A percentile compares a stretch with the other conserved stretches of the same genome.
Evolutionary conservation across 495 filamentous ascomycete species (phyloP).

Genomic region (Talaromyces adpressus): DNA sequence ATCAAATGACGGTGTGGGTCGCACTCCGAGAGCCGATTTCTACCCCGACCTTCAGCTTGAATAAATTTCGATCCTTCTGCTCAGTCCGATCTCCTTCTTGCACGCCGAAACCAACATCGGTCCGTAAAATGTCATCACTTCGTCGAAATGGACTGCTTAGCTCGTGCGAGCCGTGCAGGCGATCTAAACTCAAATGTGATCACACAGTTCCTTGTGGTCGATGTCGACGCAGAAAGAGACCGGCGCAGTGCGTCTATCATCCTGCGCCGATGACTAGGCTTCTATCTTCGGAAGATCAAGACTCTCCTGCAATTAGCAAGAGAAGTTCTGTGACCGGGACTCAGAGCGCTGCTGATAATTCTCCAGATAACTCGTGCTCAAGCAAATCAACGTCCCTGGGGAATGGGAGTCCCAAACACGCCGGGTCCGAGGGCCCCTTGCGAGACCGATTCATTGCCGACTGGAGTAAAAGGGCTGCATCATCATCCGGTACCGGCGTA

Average conservation of each 20-base stretch:
- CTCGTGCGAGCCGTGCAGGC: slow-evolving; percentile 47
- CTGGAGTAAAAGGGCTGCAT: neutral
- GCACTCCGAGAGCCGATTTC: slow-evolving; percentile 2
- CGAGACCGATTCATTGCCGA: slow-evolving; percentile 2
- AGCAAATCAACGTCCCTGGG: neutral
- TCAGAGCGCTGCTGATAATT: neutral
- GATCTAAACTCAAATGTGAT: slow-evolving; percentile 45
- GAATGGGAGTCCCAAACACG: neutral
- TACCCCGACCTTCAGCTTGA: neutral
- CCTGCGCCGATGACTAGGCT: slow-evolving; percentile 14
- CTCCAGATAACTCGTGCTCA: neutral
- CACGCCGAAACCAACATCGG: neutral
- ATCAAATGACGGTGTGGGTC: slow-evolving; percentile 1
- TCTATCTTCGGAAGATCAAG: slow-evolving; percentile 11
- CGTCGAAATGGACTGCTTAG: slow-evolving; percentile 41
- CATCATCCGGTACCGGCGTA: slow-evolving; percentile 10
- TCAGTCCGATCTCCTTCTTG: neutral
- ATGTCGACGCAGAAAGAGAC: slow-evolving; percentile 3
- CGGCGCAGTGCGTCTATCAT: slow-evolving; percentile 5
- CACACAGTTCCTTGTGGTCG: slow-evolving; percentile 14
- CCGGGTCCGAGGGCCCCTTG: neutral
- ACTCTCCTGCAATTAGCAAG: neutral
- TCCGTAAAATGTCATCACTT: neutral
- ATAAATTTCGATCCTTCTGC: neutral
- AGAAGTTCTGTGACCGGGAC: slow-evolving; percentile 1